phyloP scores from a whole-genome alignment of 1,139 yeast species.

The Yamadazyma membranifaciens region DNA sequence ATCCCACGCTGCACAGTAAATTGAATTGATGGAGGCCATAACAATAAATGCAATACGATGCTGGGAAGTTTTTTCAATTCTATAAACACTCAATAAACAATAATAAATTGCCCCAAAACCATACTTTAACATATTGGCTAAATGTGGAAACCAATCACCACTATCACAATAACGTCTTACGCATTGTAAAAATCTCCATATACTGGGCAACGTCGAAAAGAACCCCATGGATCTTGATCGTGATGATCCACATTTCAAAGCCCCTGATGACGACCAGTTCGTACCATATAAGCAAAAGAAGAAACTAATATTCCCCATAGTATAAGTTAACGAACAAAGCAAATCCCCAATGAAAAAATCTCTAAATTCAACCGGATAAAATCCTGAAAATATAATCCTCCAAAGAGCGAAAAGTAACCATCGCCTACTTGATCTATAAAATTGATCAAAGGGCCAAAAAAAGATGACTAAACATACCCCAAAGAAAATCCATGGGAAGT shows the following conservation, averaged over 20 bases:
- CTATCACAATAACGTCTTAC: constrained; percentile 88
- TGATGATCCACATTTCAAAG: constrained; percentile 68
- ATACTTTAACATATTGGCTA: constrained; percentile 87
- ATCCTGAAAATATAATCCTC: constrained; percentile 76
- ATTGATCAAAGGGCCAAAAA: constrained; percentile 63
- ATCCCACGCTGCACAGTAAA: constrained; percentile 80
- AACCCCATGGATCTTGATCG: constrained; percentile 79
- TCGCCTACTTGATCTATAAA: constrained; percentile 55
- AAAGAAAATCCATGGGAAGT: constrained; percentile 80
- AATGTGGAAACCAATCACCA: constrained; percentile 95
- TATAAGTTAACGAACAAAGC: constrained; percentile 81
- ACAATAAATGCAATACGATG: constrained; percentile 63
- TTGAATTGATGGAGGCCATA: constrained; percentile 72
- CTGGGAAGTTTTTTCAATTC: constrained; percentile 51
- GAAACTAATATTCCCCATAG: constrained; percentile 81
- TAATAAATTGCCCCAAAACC: constrained; percentile 64
- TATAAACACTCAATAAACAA: constrained; percentile 73
- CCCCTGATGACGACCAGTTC: constrained; percentile 52
- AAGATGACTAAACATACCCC: constrained; percentile 50
- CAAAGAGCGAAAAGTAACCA: constrained; percentile 77
- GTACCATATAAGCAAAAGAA: constrained; percentile 80
- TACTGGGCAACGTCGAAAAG: constrained; percentile 77
- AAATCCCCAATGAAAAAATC: constrained; percentile 94
- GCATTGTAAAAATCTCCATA: constrained; percentile 91
- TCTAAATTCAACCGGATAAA: constrained; percentile 91